phyloP scores from a whole-genome alignment of 306 rosid genomes.

The Quercus rubra region DNA sequence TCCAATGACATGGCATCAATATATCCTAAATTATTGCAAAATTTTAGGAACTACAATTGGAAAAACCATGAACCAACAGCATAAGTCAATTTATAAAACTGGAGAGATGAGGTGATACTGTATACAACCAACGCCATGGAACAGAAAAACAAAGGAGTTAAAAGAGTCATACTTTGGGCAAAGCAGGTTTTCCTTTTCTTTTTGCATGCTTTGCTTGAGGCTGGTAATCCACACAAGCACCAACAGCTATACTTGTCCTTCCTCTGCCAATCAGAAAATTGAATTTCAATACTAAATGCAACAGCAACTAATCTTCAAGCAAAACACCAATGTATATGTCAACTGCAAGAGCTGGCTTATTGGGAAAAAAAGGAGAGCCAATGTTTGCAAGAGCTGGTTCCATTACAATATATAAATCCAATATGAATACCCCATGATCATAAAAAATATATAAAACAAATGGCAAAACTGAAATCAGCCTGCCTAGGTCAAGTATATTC shows the following conservation, averaged over 20 bases:
- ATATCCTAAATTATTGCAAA: neutral
- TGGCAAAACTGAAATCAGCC: neutral
- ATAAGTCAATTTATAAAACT: neutral
- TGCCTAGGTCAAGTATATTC: neutral
- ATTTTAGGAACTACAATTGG: neutral
- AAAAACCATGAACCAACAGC: neutral
- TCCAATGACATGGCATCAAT: neutral
- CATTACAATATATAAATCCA: neutral
- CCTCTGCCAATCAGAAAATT: conserved; percentile 53
- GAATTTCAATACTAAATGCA: neutral
- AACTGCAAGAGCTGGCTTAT: neutral
- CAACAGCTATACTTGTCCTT: conserved; percentile 87
- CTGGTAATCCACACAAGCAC: conserved; percentile 55
- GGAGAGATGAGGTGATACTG: neutral
- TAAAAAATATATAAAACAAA: neutral
- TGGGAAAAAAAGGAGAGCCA: neutral
- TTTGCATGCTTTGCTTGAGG: conserved; percentile 56
- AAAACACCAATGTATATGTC: neutral
- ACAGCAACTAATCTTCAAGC: neutral
- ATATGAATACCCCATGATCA: neutral
- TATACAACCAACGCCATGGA: neutral
- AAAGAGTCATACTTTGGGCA: conserved; percentile 58
- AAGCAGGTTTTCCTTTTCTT: conserved; percentile 63
- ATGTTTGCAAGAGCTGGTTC: neutral
- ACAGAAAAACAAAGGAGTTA: conserved; percentile 6